phyloP scores from a whole-genome alignment of 148 eudicot species.

The Rheum nobile region DNA sequence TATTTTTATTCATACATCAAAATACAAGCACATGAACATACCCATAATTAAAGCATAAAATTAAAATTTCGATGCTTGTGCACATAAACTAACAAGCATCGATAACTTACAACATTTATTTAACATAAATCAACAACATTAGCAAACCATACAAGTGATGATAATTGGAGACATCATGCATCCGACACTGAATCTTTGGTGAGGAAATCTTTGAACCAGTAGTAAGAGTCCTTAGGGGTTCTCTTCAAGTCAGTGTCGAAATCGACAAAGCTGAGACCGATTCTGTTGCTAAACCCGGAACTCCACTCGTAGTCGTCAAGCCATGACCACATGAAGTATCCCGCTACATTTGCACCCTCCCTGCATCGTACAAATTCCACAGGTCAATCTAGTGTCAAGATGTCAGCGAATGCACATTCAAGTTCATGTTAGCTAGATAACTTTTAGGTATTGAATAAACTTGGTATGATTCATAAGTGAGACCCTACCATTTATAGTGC shows the following conservation, averaged over 20 bases:
- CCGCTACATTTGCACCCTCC: conserved; percentile 47
- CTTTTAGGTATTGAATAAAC: no score
- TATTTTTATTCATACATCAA: no score
- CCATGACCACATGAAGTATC: conserved; percentile 55
- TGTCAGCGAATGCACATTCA: no score
- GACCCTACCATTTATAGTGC: no score
- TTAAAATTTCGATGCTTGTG: no score
- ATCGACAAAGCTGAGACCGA: conserved; percentile 37
- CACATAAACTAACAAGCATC: no score
- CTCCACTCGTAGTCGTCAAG: conserved; percentile 54
- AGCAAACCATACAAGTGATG: background rate
- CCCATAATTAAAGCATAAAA: no score
- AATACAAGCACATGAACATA: no score
- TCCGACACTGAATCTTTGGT: background rate
- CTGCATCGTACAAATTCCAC: no score
- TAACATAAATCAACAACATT: background rate
- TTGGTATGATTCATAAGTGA: no score
- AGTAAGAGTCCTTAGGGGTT: background rate
- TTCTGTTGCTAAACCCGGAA: conserved; percentile 22
- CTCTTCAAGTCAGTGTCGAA: background rate
- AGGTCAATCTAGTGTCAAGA: no score
- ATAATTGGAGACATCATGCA: background rate
- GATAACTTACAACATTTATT: background rate
- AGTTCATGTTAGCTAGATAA: no score
- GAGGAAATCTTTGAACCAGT: background rate